phyloP scores from a whole-genome alignment of 306 rosid genomes.

The Begonia loranthoides region DNA sequence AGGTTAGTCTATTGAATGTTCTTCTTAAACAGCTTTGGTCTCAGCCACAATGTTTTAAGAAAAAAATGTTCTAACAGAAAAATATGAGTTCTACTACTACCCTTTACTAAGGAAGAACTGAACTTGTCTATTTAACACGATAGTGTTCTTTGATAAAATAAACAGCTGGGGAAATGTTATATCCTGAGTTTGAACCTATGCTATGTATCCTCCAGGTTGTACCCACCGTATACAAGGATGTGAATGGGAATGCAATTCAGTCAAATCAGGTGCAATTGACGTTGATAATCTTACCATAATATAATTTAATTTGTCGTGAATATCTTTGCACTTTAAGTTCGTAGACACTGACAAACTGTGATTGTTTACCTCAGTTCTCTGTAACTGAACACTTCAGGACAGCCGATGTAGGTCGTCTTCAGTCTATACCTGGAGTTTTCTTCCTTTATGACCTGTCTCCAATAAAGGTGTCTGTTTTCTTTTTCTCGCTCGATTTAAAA shows the following conservation, averaged over 20 bases:
- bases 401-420: conserved; percentile 62
- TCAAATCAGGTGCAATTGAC: conserved; percentile 64
- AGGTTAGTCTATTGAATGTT: conserved; percentile 37
- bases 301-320: not conserved
- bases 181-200: not conserved
- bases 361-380: conserved; percentile 67
- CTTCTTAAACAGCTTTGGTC: not conserved
- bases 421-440: conserved; percentile 91
- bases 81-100: too few relatives aligned
- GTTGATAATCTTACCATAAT: too few relatives aligned
- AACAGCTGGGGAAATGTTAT: too few relatives aligned
- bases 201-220: conserved; percentile 52
- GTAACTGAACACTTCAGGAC: conserved; percentile 84
- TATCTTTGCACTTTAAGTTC: not conserved
- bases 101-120: too few relatives aligned
- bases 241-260: conserved; percentile 77
- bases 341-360: too few relatives aligned
- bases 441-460: conserved; percentile 98
- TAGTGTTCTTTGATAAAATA: too few relatives aligned
- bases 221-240: conserved; percentile 79
- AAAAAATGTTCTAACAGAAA: too few relatives aligned
- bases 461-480: conserved; percentile 53
- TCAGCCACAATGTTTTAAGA: too few relatives aligned
- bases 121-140: too few relatives aligned
- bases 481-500: not conserved